Conservation (phyloP, 495 filamentous ascomycete genomes). For the Haplographium delicatum region DNA sequence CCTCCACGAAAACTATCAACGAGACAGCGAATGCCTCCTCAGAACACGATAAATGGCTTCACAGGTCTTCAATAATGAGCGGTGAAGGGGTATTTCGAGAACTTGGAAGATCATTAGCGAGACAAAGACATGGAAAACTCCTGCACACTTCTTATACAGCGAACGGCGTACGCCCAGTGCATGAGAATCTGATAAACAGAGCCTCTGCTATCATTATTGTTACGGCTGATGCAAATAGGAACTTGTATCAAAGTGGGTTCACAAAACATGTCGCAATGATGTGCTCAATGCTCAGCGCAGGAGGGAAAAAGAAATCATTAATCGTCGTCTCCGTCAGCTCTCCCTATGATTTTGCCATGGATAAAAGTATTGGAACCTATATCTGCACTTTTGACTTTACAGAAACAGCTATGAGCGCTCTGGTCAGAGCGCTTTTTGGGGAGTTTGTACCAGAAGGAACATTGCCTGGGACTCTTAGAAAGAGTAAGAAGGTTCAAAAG, state of each 20-base stretch:
- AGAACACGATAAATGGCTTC: constrained; percentile 51
- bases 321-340: constrained; percentile 88
- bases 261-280: constrained; percentile 93
- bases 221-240: constrained; percentile 85
- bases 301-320: constrained; percentile 62
- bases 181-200: constrained; percentile 83
- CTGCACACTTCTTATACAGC: constrained; percentile 89
- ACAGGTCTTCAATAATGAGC: constrained; percentile 67
- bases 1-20: constrained; percentile 49
- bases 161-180: constrained; percentile 80
- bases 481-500: constrained; percentile 75
- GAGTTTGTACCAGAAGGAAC: constrained; percentile 66
- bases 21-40: constrained; percentile 31
- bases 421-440: constrained; percentile 77
- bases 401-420: constrained; percentile 75
- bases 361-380: constrained; percentile 78
- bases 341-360: constrained; percentile 93
- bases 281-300: constrained; percentile 55
- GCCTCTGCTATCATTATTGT: constrained; percentile 81
- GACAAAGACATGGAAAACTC: constrained; percentile 74
- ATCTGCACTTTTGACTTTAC: constrained; percentile 94
- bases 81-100: constrained; percentile 85
- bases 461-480: constrained; percentile 74
- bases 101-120: constrained; percentile 71
- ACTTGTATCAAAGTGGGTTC: constrained; percentile 85